Percentiles rank a stretch among this genome's conserved stretches.
Evolutionary conservation across 768 basidiomycete species (phyloP).

Genomic region (Amanita pseudoporphyria): DNA sequence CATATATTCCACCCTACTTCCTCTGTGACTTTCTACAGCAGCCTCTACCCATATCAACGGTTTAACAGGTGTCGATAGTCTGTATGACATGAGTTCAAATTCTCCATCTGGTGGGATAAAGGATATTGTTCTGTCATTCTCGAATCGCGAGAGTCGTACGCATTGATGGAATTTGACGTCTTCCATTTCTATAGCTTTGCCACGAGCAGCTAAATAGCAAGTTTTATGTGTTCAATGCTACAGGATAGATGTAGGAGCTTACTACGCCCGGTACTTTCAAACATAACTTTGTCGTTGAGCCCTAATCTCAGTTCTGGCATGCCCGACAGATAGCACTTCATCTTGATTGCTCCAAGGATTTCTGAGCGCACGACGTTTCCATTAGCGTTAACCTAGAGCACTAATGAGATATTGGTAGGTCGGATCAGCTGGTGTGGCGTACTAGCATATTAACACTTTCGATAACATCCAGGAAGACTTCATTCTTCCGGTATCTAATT

Average conservation of each 20-base stretch:
- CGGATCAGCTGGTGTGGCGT: conserved; percentile 19
- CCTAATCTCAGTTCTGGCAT: conserved; percentile 97
- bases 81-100: conserved; percentile 97
- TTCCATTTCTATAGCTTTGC: conserved; percentile 99
- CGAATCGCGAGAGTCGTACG: conserved; percentile 92
- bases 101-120: conserved; percentile 99
- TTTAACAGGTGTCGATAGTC: conserved; percentile 94
- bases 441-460: conserved; percentile 96
- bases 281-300: conserved; percentile 99
- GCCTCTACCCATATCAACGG: conserved; percentile 98
- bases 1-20: conserved; percentile 93
- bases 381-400: conserved; percentile 79
- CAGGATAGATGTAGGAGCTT: conserved; percentile 24
- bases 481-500: conserved; percentile 96
- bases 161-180: conserved; percentile 99
- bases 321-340: conserved; percentile 99
- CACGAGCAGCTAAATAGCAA: conserved; percentile 58
- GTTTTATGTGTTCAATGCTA: neutral
- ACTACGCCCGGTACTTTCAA: conserved; percentile 95
- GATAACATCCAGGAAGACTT: conserved; percentile 97
- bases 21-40: conserved; percentile 87
- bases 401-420: neutral
- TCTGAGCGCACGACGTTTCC: conserved; percentile 97
- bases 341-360: conserved; percentile 97
- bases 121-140: conserved; percentile 97